Conservation (phyloP, 192 early-diverging fungal genomes). For the Haplosporangium gracile region DNA sequence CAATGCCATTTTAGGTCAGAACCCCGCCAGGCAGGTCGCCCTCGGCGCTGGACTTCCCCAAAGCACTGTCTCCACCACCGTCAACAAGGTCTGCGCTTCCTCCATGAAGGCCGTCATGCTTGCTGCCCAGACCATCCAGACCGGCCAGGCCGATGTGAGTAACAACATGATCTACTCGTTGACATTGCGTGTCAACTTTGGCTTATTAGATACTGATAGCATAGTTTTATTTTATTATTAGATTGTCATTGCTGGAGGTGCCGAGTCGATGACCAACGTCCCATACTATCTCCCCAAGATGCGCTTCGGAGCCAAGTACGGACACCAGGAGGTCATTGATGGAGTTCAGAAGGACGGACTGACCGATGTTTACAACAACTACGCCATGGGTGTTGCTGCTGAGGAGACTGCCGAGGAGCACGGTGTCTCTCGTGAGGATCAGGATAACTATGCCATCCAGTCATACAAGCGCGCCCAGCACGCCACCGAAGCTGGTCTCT, state of each 20-base stretch:
- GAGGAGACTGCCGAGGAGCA: constrained; percentile 86
- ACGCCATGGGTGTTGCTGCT: constrained; percentile 85
- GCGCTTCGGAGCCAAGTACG: constrained; percentile 84
- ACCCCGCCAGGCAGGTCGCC: constrained; percentile 87
- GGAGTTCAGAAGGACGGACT: constrained; percentile 83
- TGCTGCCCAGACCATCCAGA: constrained; percentile 80
- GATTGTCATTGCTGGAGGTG: constrained; percentile 79
- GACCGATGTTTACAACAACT: constrained; percentile 80
- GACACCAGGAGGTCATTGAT: constrained; percentile 78
- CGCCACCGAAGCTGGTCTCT: constrained; percentile 70
- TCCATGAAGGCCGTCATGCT: constrained; percentile 86
- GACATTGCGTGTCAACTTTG: too few relatives aligned
- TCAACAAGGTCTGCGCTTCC: constrained; percentile 89
- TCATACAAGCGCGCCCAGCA: constrained; percentile 85
- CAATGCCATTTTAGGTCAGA: constrained; percentile 67
- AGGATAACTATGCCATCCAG: constrained; percentile 82
- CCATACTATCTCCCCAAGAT: constrained; percentile 86
- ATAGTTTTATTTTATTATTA: background rate
- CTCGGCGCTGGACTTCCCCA: constrained; percentile 78
- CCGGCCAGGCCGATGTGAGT: constrained; percentile 76
- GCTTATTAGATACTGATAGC: background rate
- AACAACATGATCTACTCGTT: background rate
- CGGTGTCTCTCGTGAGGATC: constrained; percentile 82
- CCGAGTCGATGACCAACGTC: constrained; percentile 87
- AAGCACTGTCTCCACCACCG: constrained; percentile 76